Evolutionary conservation across 1,284 basidiomycete species (phyloP).

Genomic region (Naganishia albida): DNA sequence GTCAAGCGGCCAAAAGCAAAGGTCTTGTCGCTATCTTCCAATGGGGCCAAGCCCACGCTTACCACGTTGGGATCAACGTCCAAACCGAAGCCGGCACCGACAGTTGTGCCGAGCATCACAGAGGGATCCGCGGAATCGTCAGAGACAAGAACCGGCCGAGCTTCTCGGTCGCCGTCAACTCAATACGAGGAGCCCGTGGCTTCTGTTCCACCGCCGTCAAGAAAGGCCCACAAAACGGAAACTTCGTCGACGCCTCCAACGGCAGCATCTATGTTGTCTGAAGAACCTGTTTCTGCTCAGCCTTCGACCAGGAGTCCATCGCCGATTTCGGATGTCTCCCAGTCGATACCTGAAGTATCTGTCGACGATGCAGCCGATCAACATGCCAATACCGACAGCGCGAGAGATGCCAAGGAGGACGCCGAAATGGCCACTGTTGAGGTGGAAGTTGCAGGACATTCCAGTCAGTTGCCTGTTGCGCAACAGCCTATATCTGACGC

Average conservation of each 20-base stretch:
- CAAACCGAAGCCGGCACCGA: conserved; percentile 46
- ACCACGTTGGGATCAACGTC: conserved; percentile 25
- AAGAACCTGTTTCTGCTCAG: conserved; percentile 6
- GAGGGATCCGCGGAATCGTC: conserved; percentile 33
- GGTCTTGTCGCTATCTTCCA: conserved; percentile 27
- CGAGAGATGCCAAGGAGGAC: background rate
- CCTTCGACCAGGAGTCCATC: conserved; percentile 24
- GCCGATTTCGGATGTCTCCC: conserved; percentile 21
- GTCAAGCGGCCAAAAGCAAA: conserved; percentile 30
- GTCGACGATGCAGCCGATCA: background rate
- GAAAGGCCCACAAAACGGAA: conserved; percentile 16
- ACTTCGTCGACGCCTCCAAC: conserved; percentile 8
- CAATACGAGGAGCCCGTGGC: conserved; percentile 11
- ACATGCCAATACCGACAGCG: background rate
- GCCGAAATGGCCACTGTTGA: conserved; percentile 7
- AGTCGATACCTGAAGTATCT: conserved; percentile 14
- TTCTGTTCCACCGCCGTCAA: background rate
- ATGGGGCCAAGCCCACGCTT: conserved; percentile 29
- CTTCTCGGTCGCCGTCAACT: conserved; percentile 16
- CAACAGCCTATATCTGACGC: conserved; percentile 36
- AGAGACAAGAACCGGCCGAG: conserved; percentile 2
- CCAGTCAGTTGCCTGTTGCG: conserved; percentile 38
- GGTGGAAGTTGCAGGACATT: conserved; percentile 36
- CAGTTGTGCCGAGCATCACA: conserved; percentile 39
- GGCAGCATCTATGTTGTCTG: conserved; percentile 1